Evolutionary conservation across 2,329 filamentous ascomycete genomes (phyloP).

Genomic region (Penicillium digitatum): DNA sequence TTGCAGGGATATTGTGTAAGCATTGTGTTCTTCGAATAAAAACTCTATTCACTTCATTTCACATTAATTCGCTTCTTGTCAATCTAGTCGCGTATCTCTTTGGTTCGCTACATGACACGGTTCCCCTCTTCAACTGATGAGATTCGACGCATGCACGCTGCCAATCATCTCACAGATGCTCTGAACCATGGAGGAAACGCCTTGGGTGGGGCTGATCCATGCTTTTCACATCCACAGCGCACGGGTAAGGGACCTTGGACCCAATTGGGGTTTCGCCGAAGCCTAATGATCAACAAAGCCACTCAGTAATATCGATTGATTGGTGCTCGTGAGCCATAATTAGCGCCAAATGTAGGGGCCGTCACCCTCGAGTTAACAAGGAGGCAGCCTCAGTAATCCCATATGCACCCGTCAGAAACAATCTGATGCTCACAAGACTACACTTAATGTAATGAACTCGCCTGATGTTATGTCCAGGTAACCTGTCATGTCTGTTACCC

Average conservation of each 20-base stretch:
- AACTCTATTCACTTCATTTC: too few relatives aligned
- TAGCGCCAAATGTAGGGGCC: conserved; percentile 1
- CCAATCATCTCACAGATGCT: conserved; percentile 2
- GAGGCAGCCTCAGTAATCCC: conserved; percentile 1
- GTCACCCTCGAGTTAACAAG: background rate
- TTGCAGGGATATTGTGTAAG: too few relatives aligned
- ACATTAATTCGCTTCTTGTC: too few relatives aligned
- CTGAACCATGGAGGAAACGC: background rate
- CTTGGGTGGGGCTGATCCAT: background rate
- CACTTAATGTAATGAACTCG: background rate
- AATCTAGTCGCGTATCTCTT: too few relatives aligned
- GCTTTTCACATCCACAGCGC: conserved; percentile 1
- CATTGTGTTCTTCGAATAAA: too few relatives aligned
- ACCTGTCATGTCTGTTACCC: background rate
- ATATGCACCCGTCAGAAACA: background rate
- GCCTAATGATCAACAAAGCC: conserved; percentile 2
- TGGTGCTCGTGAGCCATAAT: conserved; percentile 1
- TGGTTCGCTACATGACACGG: background rate
- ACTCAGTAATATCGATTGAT: conserved; percentile 2
- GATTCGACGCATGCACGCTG: conserved; percentile 1
- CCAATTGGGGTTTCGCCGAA: background rate
- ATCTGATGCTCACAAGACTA: background rate
- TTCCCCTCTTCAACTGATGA: conserved; percentile 1
- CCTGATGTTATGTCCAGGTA: conserved; percentile 2
- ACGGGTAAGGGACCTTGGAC: conserved; percentile 1